phyloP scores from a whole-genome alignment of 495 filamentous ascomycete species.

The Hypoxylon trugodes region DNA sequence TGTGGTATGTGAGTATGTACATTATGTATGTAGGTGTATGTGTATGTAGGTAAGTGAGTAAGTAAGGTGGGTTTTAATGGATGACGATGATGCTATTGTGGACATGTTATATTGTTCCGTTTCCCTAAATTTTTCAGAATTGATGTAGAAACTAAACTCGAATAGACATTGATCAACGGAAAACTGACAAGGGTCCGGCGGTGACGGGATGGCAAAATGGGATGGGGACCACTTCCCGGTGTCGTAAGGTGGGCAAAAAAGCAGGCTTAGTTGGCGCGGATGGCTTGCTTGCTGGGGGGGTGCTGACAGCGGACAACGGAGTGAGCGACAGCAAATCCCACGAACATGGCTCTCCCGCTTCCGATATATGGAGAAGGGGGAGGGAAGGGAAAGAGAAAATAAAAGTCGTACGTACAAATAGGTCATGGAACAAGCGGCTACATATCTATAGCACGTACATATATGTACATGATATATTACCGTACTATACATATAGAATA shows the following conservation, averaged over 20 bases:
- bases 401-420: neutral
- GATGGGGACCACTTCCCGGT: neutral
- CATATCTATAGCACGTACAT: conserved; percentile 5
- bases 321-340: conserved; percentile 38
- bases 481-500: too few relatives aligned
- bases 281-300: neutral
- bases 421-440: conserved; percentile 11
- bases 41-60: too few relatives aligned
- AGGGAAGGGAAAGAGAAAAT: neutral
- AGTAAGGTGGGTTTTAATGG: too few relatives aligned
- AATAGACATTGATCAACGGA: conserved; percentile 20
- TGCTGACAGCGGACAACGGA: too few relatives aligned
- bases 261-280: neutral
- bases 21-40: neutral
- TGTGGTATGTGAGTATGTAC: neutral
- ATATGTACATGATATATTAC: neutral
- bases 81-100: conserved; percentile 8
- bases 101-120: neutral
- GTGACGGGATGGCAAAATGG: neutral
- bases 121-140: too few relatives aligned
- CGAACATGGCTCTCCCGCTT: conserved; percentile 33
- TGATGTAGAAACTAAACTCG: conserved; percentile 7
- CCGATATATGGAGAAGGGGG: conserved; percentile 6
- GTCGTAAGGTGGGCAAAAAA: conserved; percentile 7
- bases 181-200: conserved; percentile 3